Conservation (phyloP, 169 alveolate species). For the Babesia divergens region DNA sequence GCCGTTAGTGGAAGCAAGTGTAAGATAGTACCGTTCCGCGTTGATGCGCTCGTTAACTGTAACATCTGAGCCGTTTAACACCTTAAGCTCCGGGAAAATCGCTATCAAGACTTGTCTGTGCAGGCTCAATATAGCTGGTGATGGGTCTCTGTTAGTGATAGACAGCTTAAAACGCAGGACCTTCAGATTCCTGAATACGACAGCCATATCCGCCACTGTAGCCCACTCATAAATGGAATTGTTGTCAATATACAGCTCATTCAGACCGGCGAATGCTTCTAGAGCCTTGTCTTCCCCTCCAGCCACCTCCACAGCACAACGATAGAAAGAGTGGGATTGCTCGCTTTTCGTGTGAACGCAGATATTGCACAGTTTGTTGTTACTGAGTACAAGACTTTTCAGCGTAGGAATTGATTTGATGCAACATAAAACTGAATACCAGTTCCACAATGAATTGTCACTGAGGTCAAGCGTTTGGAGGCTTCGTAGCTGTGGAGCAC, state of each 20-base stretch:
- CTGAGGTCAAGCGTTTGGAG: not conserved
- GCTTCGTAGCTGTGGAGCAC: not conserved
- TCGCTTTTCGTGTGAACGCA: conserved; percentile 12
- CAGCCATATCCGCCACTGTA: conserved; percentile 3
- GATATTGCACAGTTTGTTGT: conserved; percentile 8
- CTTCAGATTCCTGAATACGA: conserved; percentile 14
- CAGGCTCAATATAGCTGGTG: not conserved
- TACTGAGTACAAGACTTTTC: not conserved
- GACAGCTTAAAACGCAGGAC: conserved; percentile 4
- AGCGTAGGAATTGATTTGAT: not conserved
- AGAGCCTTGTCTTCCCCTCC: not conserved
- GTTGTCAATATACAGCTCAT: conserved; percentile 31
- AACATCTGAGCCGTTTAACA: conserved; percentile 46
- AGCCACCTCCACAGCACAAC: not conserved
- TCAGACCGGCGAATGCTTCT: conserved; percentile 2
- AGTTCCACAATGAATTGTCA: conserved; percentile 18
- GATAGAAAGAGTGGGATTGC: not conserved
- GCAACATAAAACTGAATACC: conserved; percentile 1
- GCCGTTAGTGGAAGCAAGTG: not conserved
- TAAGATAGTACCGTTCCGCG: conserved; percentile 54
- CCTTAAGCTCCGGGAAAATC: conserved; percentile 39
- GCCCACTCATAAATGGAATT: conserved; percentile 51
- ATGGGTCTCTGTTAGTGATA: not conserved
- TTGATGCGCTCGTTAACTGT: conserved; percentile 38
- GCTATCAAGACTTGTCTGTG: conserved; percentile 38